Conservation (phyloP, 2,329 filamentous ascomycete genomes). For the Arthrobotrys iridis region DNA sequence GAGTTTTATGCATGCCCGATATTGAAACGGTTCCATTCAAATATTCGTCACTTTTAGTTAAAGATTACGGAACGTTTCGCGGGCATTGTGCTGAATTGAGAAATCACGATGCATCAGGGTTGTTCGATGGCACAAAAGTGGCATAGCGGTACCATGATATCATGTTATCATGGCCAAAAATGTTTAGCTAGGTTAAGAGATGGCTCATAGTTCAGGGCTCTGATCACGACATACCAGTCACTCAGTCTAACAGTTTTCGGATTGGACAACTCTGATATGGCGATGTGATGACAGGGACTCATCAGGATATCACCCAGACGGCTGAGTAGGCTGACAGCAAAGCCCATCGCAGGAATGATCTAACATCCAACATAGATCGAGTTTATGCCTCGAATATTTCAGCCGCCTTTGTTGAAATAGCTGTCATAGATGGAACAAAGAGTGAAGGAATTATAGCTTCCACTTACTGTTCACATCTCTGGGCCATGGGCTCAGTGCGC, state of each 20-base stretch:
- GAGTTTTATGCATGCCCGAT: not conserved
- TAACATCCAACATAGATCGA: not conserved
- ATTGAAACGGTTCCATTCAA: not conserved
- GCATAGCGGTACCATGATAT: no score
- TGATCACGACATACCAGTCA: not conserved
- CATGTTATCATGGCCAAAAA: not conserved
- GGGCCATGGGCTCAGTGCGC: no score
- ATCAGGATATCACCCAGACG: not conserved
- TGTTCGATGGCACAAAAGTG: not conserved
- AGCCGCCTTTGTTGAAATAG: not conserved
- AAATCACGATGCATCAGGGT: slow-evolving; percentile 10
- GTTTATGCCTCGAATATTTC: not conserved
- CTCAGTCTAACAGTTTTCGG: not conserved
- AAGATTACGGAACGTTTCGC: slow-evolving; percentile 1
- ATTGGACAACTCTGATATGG: not conserved
- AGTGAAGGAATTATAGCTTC: no score
- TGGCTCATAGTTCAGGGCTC: not conserved
- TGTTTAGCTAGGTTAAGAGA: not conserved
- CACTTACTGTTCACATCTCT: no score
- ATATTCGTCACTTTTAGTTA: not conserved
- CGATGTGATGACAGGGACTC: slow-evolving; percentile 11
- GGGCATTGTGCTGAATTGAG: slow-evolving; percentile 4
- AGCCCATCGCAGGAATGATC: not conserved
- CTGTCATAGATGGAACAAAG: no score
- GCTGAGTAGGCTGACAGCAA: slow-evolving; percentile 16